phyloP scores from a whole-genome alignment of 192 early-diverging fungal species.

The Umbelopsis vinacea region DNA sequence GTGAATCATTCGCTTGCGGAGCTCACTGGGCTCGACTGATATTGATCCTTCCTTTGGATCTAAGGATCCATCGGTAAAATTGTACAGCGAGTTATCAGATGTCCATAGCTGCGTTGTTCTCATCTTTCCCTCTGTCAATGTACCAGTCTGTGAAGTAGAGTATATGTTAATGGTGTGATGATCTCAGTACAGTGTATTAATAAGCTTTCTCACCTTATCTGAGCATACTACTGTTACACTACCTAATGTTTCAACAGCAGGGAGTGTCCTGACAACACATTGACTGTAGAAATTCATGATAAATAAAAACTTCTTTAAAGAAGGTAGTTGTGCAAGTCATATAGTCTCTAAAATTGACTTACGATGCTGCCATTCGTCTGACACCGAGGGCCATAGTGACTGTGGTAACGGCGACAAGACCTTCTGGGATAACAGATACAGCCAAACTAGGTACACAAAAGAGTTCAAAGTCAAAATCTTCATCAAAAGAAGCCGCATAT shows the following conservation, averaged over 20 bases:
- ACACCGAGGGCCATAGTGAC: slow-evolving; percentile 97
- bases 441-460: slow-evolving; percentile 66
- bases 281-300: slow-evolving; percentile 30
- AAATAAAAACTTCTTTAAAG: background rate
- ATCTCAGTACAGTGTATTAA: slow-evolving; percentile 53
- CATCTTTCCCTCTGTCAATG: slow-evolving; percentile 97
- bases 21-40: slow-evolving; percentile 29
- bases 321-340: background rate
- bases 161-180: slow-evolving; percentile 43
- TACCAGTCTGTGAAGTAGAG: slow-evolving; percentile 57
- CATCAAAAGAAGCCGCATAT: background rate
- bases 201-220: slow-evolving; percentile 87
- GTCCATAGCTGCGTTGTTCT: slow-evolving; percentile 84
- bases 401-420: slow-evolving; percentile 93
- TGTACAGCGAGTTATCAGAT: slow-evolving; percentile 64
- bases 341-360: background rate
- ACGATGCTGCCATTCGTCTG: slow-evolving; percentile 77
- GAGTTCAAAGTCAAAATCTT: background rate
- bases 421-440: slow-evolving; percentile 96
- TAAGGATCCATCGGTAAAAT: slow-evolving; percentile 61
- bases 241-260: slow-evolving; percentile 94
- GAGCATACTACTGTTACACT: slow-evolving; percentile 96
- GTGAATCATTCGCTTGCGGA: slow-evolving; percentile 38
- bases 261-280: slow-evolving; percentile 89
- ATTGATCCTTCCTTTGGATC: slow-evolving; percentile 55